Evolutionary conservation across 2,329 filamentous ascomycete genomes (phyloP), one percentile per base, ranked within the genome.

Genomic region (Talaromyces sp.): DNA sequence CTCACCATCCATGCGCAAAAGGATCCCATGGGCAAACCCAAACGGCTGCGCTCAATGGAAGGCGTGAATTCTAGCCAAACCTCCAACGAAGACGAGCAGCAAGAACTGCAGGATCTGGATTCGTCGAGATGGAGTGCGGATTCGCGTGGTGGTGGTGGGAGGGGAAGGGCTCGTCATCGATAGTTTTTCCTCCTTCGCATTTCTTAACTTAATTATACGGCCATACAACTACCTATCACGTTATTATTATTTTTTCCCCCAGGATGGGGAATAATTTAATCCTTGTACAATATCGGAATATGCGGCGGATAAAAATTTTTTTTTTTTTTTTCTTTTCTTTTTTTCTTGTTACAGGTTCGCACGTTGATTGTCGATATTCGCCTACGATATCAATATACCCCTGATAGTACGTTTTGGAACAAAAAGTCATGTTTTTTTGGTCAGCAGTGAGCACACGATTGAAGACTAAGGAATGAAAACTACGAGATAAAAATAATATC

Each of bases 121-220:
- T 47, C 33, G 33, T 55, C 60, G 47, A 58, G 60, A 19, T 62
- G 60, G 60, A 62, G 55, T 28, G 58, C n/a, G 33, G 59, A 58
- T 11, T 57, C 59, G 51, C 42, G 22, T 1, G 49, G 36, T 22
- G 49, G 36, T 22, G 22, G 22, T 25, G 36, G 17, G 55, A 58
- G 32, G 36, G 30, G 22, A 15, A 28, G 49, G 17, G 8, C 22
- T 11, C 49, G 49, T 19, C 25, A 28, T 53, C 49, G 49, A 30
- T 53, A 53, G 28, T 30, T 4, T 4, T n/a, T 27, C 19, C 22
- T 13, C 39, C 17, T 19, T 9, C 10, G n/a, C 42, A 4, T 47
- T 22, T 25, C 6, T 25, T 2, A n/a, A 6, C 15, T 53, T 30
- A 17, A 32, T 53, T 30, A 53, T 30, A 17, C 49, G 27, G 49